Percentiles rank a stretch among this genome's conserved stretches.
Conservation (phyloP, 1,284 basidiomycete species). For the Entoloma clypeatum region DNA sequence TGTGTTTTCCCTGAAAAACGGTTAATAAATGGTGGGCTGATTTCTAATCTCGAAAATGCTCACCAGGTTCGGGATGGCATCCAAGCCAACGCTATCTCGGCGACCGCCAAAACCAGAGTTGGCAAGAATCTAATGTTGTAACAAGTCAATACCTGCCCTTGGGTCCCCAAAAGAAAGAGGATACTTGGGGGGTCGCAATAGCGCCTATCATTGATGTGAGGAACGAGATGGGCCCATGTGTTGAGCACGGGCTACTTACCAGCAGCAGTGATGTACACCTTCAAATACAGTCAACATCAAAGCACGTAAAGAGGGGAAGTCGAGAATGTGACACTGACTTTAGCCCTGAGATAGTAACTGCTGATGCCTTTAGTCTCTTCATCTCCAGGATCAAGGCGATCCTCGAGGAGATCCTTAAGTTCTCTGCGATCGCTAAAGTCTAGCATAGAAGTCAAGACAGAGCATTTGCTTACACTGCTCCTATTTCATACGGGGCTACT, state of each 20-base stretch:
- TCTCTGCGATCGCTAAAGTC: neutral
- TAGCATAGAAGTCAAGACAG: neutral
- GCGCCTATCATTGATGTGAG: neutral
- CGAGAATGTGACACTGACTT: no score
- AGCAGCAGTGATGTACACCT: conserved; percentile 1
- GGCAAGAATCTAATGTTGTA: conserved; percentile 2
- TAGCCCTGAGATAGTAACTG: conserved; percentile 1
- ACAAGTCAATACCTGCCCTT: neutral
- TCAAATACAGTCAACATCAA: no score
- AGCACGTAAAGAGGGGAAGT: no score
- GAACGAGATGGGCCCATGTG: neutral
- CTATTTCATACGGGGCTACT: neutral
- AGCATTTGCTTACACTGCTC: neutral
- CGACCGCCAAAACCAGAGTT: conserved; percentile 1
- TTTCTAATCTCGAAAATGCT: neutral
- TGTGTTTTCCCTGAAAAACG: neutral
- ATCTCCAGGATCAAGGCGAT: neutral
- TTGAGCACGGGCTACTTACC: neutral
- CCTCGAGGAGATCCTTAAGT: conserved; percentile 1
- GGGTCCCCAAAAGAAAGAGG: no score
- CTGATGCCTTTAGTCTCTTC: no score
- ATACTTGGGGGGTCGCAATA: conserved; percentile 1
- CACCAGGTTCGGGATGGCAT: conserved; percentile 1
- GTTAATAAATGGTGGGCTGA: neutral
- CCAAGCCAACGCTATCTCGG: neutral